Conservation (phyloP, 352 stramenopile genomes). For the Lagenidium sp. region DNA sequence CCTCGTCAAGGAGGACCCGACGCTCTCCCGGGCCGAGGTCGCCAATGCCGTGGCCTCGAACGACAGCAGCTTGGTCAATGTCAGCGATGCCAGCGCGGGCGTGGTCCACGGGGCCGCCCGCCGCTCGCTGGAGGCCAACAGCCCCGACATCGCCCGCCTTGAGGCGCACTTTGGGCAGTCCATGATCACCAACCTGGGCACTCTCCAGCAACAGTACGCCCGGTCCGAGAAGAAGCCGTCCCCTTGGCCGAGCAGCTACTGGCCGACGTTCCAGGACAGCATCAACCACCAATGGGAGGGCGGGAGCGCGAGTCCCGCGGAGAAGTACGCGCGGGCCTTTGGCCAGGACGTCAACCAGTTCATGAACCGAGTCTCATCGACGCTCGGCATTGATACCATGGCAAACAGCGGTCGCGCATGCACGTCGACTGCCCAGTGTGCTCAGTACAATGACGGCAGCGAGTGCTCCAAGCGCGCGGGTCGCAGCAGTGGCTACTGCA, state of each 20-base stretch:
- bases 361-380: too few relatives aligned
- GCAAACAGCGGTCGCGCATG: too few relatives aligned
- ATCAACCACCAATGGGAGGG: too few relatives aligned
- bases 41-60: background rate
- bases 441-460: background rate
- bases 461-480: background rate
- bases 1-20: conserved; percentile 3
- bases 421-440: too few relatives aligned
- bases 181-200: too few relatives aligned
- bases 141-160: conserved; percentile 7
- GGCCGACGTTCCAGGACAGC: conserved; percentile 47
- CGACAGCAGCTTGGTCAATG: background rate
- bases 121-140: conserved; percentile 8
- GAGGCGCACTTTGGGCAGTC: conserved; percentile 8
- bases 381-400: too few relatives aligned
- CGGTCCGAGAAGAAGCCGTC: too few relatives aligned
- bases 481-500: background rate
- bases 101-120: background rate
- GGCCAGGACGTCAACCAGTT: too few relatives aligned
- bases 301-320: too few relatives aligned
- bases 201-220: too few relatives aligned
- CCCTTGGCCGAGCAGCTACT: conserved; percentile 73
- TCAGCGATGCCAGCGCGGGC: background rate
- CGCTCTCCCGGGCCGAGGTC: conserved; percentile 3
- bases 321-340: too few relatives aligned